Base-by-base conservation (phyloP, 257 asterid species). In the Thymus quinquecostatus region DNA sequence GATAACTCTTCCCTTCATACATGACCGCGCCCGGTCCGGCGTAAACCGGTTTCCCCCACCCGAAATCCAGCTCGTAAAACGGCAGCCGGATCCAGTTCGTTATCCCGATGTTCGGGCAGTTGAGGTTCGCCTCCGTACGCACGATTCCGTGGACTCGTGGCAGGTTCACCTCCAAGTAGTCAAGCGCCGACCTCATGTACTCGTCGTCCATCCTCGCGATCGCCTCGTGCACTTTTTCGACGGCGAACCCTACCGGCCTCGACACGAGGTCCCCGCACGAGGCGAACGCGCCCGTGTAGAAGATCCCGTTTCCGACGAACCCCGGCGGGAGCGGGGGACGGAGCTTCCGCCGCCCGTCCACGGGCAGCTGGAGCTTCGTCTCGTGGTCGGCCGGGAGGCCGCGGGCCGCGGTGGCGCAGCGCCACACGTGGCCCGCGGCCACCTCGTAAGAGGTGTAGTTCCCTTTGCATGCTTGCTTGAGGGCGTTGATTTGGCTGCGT, bases 361-460 rank as follows among this genome's bases (percentile, higher is more conserved):
- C 81, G 0, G 90, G 86, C 0, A 88, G 82, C 70, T 85, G 82
- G 53, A 91, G 50, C 75, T 80, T 88, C 0, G 85, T 82, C 4
- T 81, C 92, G 13, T 91, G 96, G 60, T 88, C 85, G 1, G 51
- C 49, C 0, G 79, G 43, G 1, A 91, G 84, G 12, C 87, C 85
- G 2, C 92, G 85, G 10, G 97, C 96, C 70, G 27, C 76, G 61
- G 87, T 78, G 1, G 76, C 75, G 41, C 89, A 77, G 1, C 92
- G 90, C 97, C 97, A 90, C 0, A 81, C 85, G 2, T 88, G 96
- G 3, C 97, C 94, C 0, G 94, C 84, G 38, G 88, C 38, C 83
- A 85, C 87, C 69, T 85, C 96, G 5, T 82, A 91, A 12, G 92
- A 78, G 69, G 83, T 91, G 34, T 86, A 91, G 76, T 69, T 73